phyloP scores from a whole-genome alignment of 164 flowering plant species.

The Stephania japonica region DNA sequence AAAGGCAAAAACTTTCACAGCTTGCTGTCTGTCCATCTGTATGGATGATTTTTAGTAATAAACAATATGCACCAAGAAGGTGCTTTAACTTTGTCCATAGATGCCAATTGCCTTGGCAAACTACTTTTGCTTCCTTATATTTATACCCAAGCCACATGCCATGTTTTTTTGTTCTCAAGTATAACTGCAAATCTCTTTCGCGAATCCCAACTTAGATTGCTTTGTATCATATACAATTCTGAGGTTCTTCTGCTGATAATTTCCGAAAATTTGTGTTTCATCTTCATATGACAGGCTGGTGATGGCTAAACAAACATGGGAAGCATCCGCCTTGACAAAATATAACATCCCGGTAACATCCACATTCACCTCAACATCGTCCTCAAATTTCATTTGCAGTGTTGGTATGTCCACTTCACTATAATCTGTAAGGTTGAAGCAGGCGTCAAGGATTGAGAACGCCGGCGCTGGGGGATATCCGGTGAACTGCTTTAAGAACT shows the following conservation, averaged over 20 bases:
- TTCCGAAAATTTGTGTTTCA: slow-evolving; percentile 67
- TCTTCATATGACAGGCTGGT: slow-evolving; percentile 67
- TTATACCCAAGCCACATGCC: slow-evolving; percentile 11
- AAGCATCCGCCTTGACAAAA: slow-evolving; percentile 59
- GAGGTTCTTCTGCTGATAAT: slow-evolving; percentile 74
- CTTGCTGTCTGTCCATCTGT: not conserved
- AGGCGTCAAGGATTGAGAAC: slow-evolving; percentile 71
- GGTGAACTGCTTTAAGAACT: slow-evolving; percentile 64
- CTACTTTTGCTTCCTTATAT: slow-evolving; percentile 7
- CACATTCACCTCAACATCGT: slow-evolving; percentile 43
- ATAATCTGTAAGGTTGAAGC: slow-evolving; percentile 59
- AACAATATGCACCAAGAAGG: not conserved
- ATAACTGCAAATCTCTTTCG: slow-evolving; percentile 57
- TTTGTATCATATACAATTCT: slow-evolving; percentile 71
- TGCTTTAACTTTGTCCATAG: slow-evolving; percentile 2
- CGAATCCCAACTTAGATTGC: slow-evolving; percentile 63
- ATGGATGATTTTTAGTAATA: slow-evolving; percentile 1
- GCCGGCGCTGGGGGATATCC: slow-evolving; percentile 60
- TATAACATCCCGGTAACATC: slow-evolving; percentile 68
- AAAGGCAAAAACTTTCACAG: slow-evolving; percentile 6
- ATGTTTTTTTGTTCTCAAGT: slow-evolving; percentile 1
- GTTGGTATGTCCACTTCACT: slow-evolving; percentile 61
- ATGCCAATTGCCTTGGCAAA: not conserved
- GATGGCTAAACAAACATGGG: slow-evolving; percentile 81
- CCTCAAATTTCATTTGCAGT: slow-evolving; percentile 52